Evolutionary conservation across 2,329 filamentous ascomycete species (phyloP).

Genomic region (Mycosphaerella sp.): DNA sequence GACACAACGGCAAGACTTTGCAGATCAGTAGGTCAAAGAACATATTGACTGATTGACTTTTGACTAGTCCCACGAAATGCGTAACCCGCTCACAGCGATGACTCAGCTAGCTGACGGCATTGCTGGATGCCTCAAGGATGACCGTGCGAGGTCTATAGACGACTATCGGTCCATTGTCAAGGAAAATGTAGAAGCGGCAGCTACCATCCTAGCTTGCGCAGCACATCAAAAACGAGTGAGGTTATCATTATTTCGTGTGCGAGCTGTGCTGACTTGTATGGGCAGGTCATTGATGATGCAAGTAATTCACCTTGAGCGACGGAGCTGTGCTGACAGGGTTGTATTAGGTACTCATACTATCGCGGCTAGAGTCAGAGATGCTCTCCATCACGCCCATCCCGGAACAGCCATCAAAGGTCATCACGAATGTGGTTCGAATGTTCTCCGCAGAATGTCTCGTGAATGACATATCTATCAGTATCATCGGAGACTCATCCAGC

Average conservation of each 20-base stretch:
- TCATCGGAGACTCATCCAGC: slow-evolving; percentile 8
- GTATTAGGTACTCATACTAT: slow-evolving; percentile 44
- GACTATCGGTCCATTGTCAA: slow-evolving; percentile 7
- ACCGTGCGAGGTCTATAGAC: neutral
- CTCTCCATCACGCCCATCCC: slow-evolving; percentile 36
- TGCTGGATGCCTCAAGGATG: slow-evolving; percentile 11
- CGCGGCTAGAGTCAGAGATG: slow-evolving; percentile 34
- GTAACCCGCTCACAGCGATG: slow-evolving; percentile 41
- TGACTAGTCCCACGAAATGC: slow-evolving; percentile 7
- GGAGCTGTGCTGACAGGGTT: slow-evolving; percentile 16
- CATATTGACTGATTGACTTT: too few relatives aligned
- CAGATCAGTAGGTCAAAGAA: too few relatives aligned
- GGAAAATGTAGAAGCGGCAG: slow-evolving; percentile 24
- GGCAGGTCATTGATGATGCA: neutral
- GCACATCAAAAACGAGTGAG: slow-evolving; percentile 36
- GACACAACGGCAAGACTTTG: slow-evolving; percentile 5
- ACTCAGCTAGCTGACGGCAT: slow-evolving; percentile 42
- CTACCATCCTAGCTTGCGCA: slow-evolving; percentile 31
- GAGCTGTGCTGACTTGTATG: too few relatives aligned
- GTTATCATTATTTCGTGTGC: too few relatives aligned
- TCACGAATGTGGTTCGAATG: slow-evolving; percentile 35
- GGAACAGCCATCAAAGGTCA: slow-evolving; percentile 32
- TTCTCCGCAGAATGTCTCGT: slow-evolving; percentile 36
- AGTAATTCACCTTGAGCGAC: too few relatives aligned
- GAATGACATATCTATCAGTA: slow-evolving; percentile 29